These are phyloP conservation scores for Tinospora cordifolia DNA, from an alignment of 164 flowering plant genomes.

Conservation along the genomic window DNA sequence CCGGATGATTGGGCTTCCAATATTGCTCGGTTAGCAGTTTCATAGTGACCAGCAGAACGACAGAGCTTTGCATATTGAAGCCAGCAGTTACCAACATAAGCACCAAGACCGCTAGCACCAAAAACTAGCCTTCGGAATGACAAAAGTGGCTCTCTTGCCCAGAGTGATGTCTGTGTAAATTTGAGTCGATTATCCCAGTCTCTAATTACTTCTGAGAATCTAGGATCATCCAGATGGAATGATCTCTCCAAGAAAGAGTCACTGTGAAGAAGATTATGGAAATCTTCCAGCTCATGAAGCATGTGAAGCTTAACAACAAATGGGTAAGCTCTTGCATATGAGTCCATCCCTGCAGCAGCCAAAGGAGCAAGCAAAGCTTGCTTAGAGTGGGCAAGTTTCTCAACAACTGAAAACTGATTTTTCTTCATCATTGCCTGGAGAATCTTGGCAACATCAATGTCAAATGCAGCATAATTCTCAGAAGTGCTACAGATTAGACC, in stretches of 20 bases:
- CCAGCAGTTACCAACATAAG: conserved; percentile 91
- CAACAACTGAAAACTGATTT: conserved; percentile 77
- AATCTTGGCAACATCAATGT: conserved; percentile 91
- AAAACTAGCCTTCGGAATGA: conserved; percentile 86
- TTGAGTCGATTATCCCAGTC: conserved; percentile 83
- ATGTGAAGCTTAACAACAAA: conserved; percentile 86
- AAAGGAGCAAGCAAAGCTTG: conserved; percentile 90
- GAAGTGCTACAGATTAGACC: conserved; percentile 73
- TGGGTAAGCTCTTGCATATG: conserved; percentile 90
- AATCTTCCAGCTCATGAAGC: conserved; percentile 86
- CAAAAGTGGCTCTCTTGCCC: conserved; percentile 96
- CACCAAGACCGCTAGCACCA: conserved; percentile 68
- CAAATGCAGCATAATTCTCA: conserved; percentile 85
- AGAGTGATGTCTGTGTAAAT: conserved; percentile 85
- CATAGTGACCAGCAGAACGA: conserved; percentile 95
- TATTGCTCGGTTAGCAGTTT: conserved; percentile 90
- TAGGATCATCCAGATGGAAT: conserved; percentile 44
- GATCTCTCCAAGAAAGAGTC: conserved; percentile 78
- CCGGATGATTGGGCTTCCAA: conserved; percentile 84
- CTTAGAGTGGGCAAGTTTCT: conserved; percentile 80
- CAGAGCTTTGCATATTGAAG: conserved; percentile 96
- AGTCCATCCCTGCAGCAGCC: conserved; percentile 99
- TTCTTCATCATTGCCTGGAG: conserved; percentile 89
- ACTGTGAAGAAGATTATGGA: conserved; percentile 55
- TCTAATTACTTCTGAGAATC: conserved; percentile 43